Evolutionary conservation across 169 alveolate genomes (phyloP), one percentile per base, ranked within the genome.

Genomic region (Plasmodium reichenowi): DNA sequence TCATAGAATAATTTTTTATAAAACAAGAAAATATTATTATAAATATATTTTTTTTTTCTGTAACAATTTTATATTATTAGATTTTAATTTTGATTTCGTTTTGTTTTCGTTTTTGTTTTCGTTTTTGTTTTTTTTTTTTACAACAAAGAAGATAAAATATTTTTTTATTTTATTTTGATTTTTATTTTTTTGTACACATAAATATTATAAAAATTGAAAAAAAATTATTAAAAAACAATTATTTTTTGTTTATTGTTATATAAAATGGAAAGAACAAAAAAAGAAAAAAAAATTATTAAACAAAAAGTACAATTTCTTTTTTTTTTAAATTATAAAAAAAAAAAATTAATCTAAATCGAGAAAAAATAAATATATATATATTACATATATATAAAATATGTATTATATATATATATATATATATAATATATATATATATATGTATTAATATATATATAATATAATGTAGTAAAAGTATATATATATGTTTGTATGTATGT

Each of bases 181-280:
- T 60, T 74, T 60, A 60, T 58, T 17, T 45, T 38, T 73, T 38
- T 8, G 7, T 26, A 12, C 48, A n/a, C 24, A 10, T 43, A 74
- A 54, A 50, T 32, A 29, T 45, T 72, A 3, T 45, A 7, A n/a
- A 17, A 72, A 72, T 24, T 22, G 17, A 72, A 5, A 43, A 20
- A 38, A 72, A 72, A 50, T 32, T 59, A 59, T 59, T 24, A 74
- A 74, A 59, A 60, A 43, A 74, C 32, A 60, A 59, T 29, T 66
- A 5, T 29, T 32, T 32, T 32, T 32, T 32, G 32, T 26, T 26
- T 26, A 26, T 32, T 5, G 7, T 32, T 32, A 32, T 32, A 32
- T 32, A 32, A 32, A 32, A 32, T 32, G 45, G 9, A 32, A 32
- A 32, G 45, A 32, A 32, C 45, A 32, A 32, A 32, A 32, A 32